Percentiles rank a stretch among this genome's conserved stretches.
These are phyloP conservation scores for button mushroom (Agaricus bisporus) DNA, from an alignment of 768 basidiomycete genomes.

Conservation along the genomic window DNA sequence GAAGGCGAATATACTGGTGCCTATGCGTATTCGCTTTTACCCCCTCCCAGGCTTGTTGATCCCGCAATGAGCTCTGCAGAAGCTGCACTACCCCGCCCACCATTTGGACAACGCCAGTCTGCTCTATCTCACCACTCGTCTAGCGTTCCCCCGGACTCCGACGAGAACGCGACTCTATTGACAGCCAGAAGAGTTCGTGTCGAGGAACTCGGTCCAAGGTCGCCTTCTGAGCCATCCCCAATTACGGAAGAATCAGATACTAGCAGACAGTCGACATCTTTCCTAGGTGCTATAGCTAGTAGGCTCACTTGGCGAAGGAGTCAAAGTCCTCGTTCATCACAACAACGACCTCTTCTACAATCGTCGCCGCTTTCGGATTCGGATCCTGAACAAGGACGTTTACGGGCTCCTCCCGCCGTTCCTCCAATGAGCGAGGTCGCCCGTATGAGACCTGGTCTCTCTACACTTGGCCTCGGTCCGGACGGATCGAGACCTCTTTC, in stretches of 20 bases:
- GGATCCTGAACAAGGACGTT: conserved; percentile 42
- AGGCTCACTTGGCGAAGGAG: conserved; percentile 57
- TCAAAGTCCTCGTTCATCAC: conserved; percentile 20
- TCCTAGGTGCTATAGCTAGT: conserved; percentile 42
- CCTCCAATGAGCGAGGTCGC: conserved; percentile 17
- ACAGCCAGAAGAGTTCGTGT: conserved; percentile 47
- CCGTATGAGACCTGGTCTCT: conserved; percentile 13
- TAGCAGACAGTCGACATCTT: conserved; percentile 1
- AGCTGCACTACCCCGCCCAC: conserved; percentile 14
- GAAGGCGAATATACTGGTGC: conserved; percentile 21
- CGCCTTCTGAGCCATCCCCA: conserved; percentile 14
- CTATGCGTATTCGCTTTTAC: conserved; percentile 25
- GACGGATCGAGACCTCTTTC: conserved; percentile 52
- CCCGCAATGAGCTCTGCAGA: conserved; percentile 21
- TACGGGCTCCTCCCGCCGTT: conserved; percentile 23
- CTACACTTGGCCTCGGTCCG: conserved; percentile 25
- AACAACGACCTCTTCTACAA: conserved; percentile 16
- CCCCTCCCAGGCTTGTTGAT: conserved; percentile 30
- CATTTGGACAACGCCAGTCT: conserved; percentile 18
- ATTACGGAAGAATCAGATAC: not conserved
- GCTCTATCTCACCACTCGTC: conserved; percentile 23
- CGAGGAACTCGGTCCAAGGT: conserved; percentile 27
- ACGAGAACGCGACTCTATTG: conserved; percentile 42
- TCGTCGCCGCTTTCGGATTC: conserved; percentile 28
- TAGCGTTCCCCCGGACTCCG: conserved; percentile 22